phyloP scores from a whole-genome alignment of 2,329 filamentous ascomycete species.

The Cadophora sp. region DNA sequence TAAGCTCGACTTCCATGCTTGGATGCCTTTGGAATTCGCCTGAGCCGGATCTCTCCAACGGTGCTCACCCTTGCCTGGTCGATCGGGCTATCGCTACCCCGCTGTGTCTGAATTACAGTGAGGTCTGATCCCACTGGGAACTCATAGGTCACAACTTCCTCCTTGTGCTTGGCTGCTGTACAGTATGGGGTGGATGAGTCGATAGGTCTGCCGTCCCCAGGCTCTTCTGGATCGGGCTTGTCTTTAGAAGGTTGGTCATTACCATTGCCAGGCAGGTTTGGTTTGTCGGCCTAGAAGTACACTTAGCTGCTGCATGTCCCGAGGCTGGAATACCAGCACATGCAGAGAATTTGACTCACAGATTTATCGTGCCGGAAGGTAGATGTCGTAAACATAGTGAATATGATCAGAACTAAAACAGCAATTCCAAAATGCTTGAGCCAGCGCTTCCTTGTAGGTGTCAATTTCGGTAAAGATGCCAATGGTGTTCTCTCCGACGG shows the following conservation, averaged over 20 bases:
- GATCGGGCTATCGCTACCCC: slow-evolving; percentile 27
- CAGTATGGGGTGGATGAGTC: slow-evolving; percentile 36
- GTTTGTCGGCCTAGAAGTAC: not conserved
- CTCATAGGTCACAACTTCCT: slow-evolving; percentile 33
- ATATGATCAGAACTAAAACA: slow-evolving; percentile 32
- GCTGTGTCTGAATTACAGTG: slow-evolving; percentile 35
- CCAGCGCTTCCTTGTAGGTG: slow-evolving; percentile 9
- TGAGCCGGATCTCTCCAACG: slow-evolving; percentile 39
- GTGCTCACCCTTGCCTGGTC: slow-evolving; percentile 30
- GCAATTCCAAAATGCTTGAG: slow-evolving; percentile 32
- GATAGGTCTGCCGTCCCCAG: slow-evolving; percentile 26
- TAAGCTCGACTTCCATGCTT: slow-evolving; percentile 33
- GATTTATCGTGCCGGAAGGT: slow-evolving; percentile 20
- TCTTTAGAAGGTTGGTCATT: slow-evolving; percentile 8
- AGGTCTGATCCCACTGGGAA: slow-evolving; percentile 35
- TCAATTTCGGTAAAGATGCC: slow-evolving; percentile 4
- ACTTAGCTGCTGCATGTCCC: not conserved
- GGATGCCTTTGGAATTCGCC: slow-evolving; percentile 33
- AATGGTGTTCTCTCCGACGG: slow-evolving; percentile 39
- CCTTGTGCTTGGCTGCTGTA: slow-evolving; percentile 28
- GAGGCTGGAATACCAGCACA: not conserved
- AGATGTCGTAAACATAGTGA: slow-evolving; percentile 23
- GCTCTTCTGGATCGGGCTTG: not conserved
- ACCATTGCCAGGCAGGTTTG: slow-evolving; percentile 1
- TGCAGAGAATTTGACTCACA: slow-evolving; percentile 24